Conservation (phyloP, 1,139 yeast species). For the Yamadazyma sp. region DNA sequence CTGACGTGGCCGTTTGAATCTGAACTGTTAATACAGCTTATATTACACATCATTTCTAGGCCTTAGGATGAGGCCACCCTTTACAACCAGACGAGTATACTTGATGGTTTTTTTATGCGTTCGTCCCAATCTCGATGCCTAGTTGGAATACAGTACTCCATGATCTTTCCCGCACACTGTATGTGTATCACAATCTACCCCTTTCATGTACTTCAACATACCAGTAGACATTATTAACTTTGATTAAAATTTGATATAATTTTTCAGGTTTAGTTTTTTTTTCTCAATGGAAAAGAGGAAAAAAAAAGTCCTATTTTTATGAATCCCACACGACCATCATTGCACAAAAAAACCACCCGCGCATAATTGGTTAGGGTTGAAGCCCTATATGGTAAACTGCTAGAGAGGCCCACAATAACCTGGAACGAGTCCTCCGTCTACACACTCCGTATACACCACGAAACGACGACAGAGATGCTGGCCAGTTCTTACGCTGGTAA, state of each 20-base stretch:
- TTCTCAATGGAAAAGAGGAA: conserved; percentile 10
- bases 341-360: conserved; percentile 6
- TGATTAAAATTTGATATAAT: conserved; percentile 15
- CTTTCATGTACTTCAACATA: conserved; percentile 19
- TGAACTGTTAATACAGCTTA: too few relatives aligned
- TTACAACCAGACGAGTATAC: neutral
- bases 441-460: too few relatives aligned
- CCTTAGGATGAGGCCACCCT: neutral
- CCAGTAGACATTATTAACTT: conserved; percentile 33
- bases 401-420: too few relatives aligned
- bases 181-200: neutral
- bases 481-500: too few relatives aligned
- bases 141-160: too few relatives aligned
- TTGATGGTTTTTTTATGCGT: too few relatives aligned
- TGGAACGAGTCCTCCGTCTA: too few relatives aligned
- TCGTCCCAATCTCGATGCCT: too few relatives aligned
- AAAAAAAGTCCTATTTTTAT: neutral
- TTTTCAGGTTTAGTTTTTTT: conserved; percentile 14
- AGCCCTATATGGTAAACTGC: too few relatives aligned
- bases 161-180: neutral
- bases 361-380: conserved; percentile 6
- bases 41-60: too few relatives aligned
- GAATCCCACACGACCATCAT: conserved; percentile 5
- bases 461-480: too few relatives aligned
- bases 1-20: too few relatives aligned